Evolutionary conservation across 805 yeast genomes (phyloP), one percentile per base, ranked within the genome.

Genomic region (Grigorovia jiainica): DNA sequence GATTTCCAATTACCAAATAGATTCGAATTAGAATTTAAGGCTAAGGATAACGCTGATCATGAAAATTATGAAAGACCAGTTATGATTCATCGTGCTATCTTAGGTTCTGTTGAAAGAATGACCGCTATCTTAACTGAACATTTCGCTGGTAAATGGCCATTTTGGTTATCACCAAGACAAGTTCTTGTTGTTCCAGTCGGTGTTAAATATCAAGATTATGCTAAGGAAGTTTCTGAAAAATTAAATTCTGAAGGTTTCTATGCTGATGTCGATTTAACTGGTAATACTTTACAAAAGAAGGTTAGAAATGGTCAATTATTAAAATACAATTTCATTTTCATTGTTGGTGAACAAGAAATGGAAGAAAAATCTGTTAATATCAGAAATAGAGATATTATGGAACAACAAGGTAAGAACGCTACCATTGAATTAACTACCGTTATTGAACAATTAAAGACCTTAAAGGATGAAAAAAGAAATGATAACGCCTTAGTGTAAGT

Each of bases 101-200:
- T 90, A 61, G 99, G 99, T 53, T 86, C 96, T 36, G 94, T 92
- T 47, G 99, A 92, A 75, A 85, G 99, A 75, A 89, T 92, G 97
- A 85, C 95, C 49, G 98, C 97, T 49, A 90, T 92, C 55, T 78
- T 92, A 66, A 89, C 95, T 45, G 99, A 92, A 69, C 98, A 92
- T 71, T 92, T 74, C 69, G 95, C 89, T 61, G 99, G 99, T 59
- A 92, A 87, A 65, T 92, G 99, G 99, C 99, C 99, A 60, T 86
- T 92, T 76, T 92, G 98, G 98, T 75, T 92, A 62, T 89, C 97
- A n/a, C 99, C 99, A 59, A 83, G 98, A 72, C 99, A 92, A 71
- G 76, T 90, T 44, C 72, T 90, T 55, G 94, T 92, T 57, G 92
- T 92, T 24, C 98, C 98, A 54, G 97, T 92, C 55, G 97, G 96